A percentile compares a stretch with the other conserved stretches of the same genome.
Conservation (phyloP, 2,329 filamentous ascomycete species). For the Colletotrichum lupini region DNA sequence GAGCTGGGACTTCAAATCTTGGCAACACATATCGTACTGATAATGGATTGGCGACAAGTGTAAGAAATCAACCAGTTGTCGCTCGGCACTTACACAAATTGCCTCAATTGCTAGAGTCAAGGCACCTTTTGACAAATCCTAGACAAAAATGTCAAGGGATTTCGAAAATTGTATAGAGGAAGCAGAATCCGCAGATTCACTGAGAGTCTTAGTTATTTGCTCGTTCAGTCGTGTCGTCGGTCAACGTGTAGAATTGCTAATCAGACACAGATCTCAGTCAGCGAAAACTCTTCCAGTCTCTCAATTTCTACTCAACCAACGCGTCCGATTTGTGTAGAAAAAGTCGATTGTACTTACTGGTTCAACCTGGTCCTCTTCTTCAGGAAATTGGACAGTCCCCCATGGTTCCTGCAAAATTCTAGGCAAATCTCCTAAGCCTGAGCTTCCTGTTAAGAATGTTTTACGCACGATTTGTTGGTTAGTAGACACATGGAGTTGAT, state of each 20-base stretch:
- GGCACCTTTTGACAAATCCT: too few relatives aligned
- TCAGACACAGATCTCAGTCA: neutral
- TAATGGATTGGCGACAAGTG: neutral
- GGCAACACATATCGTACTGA: neutral
- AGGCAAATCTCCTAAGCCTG: neutral
- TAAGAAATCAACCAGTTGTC: neutral
- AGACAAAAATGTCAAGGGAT: neutral
- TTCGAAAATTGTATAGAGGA: neutral
- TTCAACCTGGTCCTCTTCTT: neutral
- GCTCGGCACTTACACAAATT: too few relatives aligned
- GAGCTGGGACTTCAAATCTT: neutral
- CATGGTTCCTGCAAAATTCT: neutral
- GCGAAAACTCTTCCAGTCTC: neutral
- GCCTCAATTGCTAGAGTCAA: too few relatives aligned
- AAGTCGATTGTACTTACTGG: neutral
- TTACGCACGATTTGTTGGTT: neutral
- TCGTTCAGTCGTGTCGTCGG: neutral
- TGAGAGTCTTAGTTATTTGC: neutral
- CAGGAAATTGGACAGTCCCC: neutral
- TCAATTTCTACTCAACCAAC: neutral
- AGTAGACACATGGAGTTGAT: neutral
- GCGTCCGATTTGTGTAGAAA: neutral
- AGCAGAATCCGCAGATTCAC: neutral
- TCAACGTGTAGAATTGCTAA: neutral
- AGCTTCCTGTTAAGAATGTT: neutral